Conservation (phyloP, 2,329 filamentous ascomycete species). For the Beauveria medogensis region DNA sequence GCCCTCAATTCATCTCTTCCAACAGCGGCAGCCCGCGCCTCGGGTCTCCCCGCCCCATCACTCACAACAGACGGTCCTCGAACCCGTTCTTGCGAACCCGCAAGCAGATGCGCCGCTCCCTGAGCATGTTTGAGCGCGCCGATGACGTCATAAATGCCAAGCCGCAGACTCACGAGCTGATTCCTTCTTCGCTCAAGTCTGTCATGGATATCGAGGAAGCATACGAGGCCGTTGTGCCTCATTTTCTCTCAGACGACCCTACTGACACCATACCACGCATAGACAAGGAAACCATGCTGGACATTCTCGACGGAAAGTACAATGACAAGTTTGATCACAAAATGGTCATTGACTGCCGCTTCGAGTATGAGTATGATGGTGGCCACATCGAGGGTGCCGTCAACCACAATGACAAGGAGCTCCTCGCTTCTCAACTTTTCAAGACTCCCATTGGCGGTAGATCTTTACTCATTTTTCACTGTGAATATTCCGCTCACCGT, state of each 20-base stretch:
- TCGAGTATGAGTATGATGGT: conserved; percentile 97
- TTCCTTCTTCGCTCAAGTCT: conserved; percentile 49
- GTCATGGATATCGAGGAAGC: conserved; percentile 79
- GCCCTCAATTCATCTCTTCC: conserved; percentile 56
- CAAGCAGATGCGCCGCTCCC: conserved; percentile 81
- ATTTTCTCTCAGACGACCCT: conserved; percentile 73
- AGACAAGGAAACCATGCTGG: conserved; percentile 68
- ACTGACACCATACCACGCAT: conserved; percentile 86
- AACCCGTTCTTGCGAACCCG: conserved; percentile 68
- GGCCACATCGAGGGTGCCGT: conserved; percentile 89
- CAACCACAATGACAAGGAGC: conserved; percentile 96
- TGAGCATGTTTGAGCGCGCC: conserved; percentile 97
- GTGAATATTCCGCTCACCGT: conserved; percentile 95
- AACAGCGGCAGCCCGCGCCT: conserved; percentile 49
- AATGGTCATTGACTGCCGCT: conserved; percentile 90
- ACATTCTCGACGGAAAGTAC: conserved; percentile 82
- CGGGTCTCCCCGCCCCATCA: conserved; percentile 62
- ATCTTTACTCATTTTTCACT: conserved; percentile 87
- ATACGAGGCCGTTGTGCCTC: conserved; percentile 67
- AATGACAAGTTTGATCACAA: conserved; percentile 68
- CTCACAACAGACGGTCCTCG: conserved; percentile 62
- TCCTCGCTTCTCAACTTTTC: conserved; percentile 74
- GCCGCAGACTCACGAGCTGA: conserved; percentile 44
- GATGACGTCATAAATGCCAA: conserved; percentile 81
- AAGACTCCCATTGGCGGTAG: conserved; percentile 55